These are phyloP conservation scores for Trichophyton benhamiae DNA, from an alignment of 2,329 filamentous ascomycete species.

Conservation along the genomic window DNA sequence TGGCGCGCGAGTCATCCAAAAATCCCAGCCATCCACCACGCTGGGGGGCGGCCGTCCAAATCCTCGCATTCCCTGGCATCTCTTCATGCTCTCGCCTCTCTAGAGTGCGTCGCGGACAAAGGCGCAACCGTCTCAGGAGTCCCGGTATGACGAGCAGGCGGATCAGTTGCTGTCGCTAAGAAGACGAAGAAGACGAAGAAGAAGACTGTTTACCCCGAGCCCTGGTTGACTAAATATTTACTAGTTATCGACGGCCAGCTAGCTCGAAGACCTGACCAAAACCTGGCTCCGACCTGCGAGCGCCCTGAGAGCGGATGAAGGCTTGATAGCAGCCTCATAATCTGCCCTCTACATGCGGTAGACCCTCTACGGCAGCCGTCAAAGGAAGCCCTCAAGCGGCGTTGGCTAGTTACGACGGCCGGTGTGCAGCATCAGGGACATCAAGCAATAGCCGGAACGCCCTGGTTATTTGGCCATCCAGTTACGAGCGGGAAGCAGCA, in stretches of 20 bases:
- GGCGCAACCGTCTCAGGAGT: background rate
- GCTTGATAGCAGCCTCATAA: background rate
- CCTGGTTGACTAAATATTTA: background rate
- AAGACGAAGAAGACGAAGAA: no score
- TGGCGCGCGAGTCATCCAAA: background rate
- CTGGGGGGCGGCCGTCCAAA: background rate
- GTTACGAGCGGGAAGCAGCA: background rate
- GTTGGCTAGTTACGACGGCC: background rate
- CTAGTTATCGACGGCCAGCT: background rate
- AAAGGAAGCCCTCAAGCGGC: background rate
- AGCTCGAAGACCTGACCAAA: background rate
- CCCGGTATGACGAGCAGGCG: background rate
- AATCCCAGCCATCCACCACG: background rate
- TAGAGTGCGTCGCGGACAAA: background rate
- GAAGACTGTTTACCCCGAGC: background rate
- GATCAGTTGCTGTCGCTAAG: background rate
- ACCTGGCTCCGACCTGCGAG: background rate
- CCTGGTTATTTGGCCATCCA: background rate
- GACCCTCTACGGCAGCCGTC: background rate
- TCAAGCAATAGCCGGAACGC: background rate
- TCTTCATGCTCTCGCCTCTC: background rate
- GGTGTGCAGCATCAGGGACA: background rate
- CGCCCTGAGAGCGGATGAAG: background rate
- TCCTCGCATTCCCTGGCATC: background rate
- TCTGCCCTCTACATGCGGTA: background rate